phyloP scores from a whole-genome alignment of 192 early-diverging fungal species.

The Obelidium mucronatum region DNA sequence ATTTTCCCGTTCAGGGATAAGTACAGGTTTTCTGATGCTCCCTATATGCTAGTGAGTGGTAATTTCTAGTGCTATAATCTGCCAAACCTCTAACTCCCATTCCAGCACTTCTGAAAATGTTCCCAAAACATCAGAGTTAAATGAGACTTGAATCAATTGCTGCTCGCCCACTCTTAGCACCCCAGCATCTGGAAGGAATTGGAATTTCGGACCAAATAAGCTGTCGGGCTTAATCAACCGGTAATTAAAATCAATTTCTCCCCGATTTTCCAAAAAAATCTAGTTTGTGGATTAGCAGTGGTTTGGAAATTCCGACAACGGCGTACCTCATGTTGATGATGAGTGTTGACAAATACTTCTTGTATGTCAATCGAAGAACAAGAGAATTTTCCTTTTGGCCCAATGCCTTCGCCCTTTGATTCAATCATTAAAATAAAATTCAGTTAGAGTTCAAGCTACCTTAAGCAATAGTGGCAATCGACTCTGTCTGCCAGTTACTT shows the following conservation, averaged over 20 bases:
- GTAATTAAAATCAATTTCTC: constrained; percentile 57
- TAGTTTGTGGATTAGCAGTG: constrained; percentile 1
- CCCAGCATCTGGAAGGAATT: constrained; percentile 55
- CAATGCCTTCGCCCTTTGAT: constrained; percentile 58
- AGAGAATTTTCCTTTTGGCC: constrained; percentile 63
- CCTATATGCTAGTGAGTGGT: too few relatives aligned
- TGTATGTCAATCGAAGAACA: constrained; percentile 61
- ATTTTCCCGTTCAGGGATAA: constrained; percentile 56
- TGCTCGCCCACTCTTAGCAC: constrained; percentile 52
- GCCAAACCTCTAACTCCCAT: constrained; percentile 56
- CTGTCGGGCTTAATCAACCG: constrained; percentile 24
- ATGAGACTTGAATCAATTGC: constrained; percentile 48
- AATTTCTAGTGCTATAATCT: too few relatives aligned
- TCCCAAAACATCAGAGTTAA: constrained; percentile 57
- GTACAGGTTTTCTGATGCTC: constrained; percentile 46
- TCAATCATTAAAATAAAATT: background rate
- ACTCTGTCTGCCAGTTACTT: constrained; percentile 61
- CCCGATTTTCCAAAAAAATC: constrained; percentile 63
- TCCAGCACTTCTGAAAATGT: constrained; percentile 62
- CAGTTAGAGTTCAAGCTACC: constrained; percentile 25
- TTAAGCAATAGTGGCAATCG: constrained; percentile 60
- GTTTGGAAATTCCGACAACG: background rate
- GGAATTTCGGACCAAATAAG: constrained; percentile 58
- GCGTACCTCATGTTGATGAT: constrained; percentile 59
- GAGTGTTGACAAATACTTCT: constrained; percentile 61